These are phyloP conservation scores for Clavulina sp. DNA, from an alignment of 768 basidiomycete species.

Conservation along the genomic window DNA sequence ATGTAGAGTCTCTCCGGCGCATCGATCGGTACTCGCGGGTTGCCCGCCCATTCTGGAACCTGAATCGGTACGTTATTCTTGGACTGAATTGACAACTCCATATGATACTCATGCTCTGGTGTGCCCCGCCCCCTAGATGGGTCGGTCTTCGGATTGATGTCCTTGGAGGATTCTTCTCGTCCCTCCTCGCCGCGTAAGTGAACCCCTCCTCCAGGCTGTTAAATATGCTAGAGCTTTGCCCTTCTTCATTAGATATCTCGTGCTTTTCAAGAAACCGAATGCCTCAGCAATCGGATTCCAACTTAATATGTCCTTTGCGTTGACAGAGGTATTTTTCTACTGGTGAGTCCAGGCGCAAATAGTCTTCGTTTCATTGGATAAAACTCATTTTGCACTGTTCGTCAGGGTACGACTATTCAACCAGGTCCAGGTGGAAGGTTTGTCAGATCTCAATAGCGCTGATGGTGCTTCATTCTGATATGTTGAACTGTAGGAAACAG, in stretches of 20 bases:
- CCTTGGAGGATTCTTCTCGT: conserved; percentile 38
- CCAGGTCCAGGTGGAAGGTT: conserved; percentile 28
- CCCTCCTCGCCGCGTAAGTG: conserved; percentile 38
- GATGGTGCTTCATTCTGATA: not conserved
- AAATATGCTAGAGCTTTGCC: no score
- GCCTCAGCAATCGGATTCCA: conserved; percentile 26
- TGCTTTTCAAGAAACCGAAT: conserved; percentile 3
- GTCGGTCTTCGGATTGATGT: conserved; percentile 37
- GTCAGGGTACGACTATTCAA: conserved; percentile 21
- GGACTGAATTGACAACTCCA: no score
- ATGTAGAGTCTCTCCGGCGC: conserved; percentile 21
- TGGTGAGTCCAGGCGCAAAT: conserved; percentile 15
- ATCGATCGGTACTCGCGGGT: conserved; percentile 37
- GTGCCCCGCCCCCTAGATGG: conserved; percentile 21
- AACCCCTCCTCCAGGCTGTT: not conserved
- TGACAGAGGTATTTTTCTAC: conserved; percentile 36
- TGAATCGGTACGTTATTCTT: conserved; percentile 31
- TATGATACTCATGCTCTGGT: no score
- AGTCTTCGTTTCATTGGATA: no score
- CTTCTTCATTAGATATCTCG: not conserved
- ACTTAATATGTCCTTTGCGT: conserved; percentile 32
- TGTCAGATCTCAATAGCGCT: not conserved
- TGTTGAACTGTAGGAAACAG: conserved; percentile 14
- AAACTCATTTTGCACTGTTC: not conserved
- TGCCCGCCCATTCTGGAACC: conserved; percentile 32